A percentile compares a stretch with the other conserved stretches of the same genome.
Evolutionary conservation across 192 early-diverging fungal genomes (phyloP).

Genomic region (Rhizophagus prolifer): DNA sequence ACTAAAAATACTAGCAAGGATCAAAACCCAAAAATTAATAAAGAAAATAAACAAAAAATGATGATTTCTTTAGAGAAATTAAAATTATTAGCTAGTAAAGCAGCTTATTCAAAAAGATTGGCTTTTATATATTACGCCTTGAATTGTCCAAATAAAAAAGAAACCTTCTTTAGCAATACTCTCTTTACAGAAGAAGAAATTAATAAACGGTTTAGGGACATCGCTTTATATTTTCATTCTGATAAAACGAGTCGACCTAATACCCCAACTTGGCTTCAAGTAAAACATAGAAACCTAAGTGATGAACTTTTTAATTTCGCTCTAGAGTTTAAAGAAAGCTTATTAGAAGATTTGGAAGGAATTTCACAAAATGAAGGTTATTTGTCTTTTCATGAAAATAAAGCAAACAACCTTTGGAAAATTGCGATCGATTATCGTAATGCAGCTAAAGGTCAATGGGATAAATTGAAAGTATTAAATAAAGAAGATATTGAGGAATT

Average conservation of each 20-base stretch:
- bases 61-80: not conserved
- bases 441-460: not conserved
- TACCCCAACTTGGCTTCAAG: not conserved
- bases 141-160: conserved; percentile 1
- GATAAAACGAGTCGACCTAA: not conserved
- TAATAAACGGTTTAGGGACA: not conserved
- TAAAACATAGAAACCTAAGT: not conserved
- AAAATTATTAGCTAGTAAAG: not conserved
- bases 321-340: not conserved
- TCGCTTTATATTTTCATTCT: conserved; percentile 3
- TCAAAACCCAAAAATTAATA: not conserved
- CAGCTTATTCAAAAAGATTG: not conserved
- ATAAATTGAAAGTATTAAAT: not conserved
- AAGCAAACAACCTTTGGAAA: not conserved
- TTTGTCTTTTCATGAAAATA: not conserved
- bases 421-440: conserved; percentile 11
- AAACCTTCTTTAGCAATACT: conserved; percentile 1
- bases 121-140: not conserved
- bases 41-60: not conserved
- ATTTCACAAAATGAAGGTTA: not conserved
- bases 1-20: not conserved
- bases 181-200: not conserved
- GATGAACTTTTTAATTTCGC: not conserved
- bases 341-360: not conserved
- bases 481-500: not conserved